Percentiles rank a stretch among this genome's conserved stretches.
These are phyloP conservation scores for Psilocybe cubensis DNA, from an alignment of 768 basidiomycete genomes.

Conservation along the genomic window DNA sequence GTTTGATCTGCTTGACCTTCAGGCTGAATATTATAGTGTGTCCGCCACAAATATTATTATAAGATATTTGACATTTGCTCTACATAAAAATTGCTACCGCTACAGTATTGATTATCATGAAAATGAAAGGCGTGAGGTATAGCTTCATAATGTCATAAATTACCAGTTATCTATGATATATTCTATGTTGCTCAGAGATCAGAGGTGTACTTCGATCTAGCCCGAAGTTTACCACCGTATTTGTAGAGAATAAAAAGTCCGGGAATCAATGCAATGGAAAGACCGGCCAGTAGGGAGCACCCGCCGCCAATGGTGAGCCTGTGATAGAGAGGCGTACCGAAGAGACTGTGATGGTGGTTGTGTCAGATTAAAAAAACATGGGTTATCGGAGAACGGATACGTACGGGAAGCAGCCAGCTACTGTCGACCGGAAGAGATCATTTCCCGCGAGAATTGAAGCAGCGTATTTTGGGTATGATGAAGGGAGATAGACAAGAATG, in stretches of 20 bases:
- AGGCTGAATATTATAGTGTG: too few species aligned
- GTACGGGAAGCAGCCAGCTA: constrained; percentile 4
- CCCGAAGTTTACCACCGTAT: not conserved
- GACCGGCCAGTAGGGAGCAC: not conserved
- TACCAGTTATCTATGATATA: too few species aligned
- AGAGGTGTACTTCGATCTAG: not conserved
- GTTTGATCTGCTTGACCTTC: too few species aligned
- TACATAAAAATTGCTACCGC: too few species aligned
- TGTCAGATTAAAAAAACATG: not conserved
- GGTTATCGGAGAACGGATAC: not conserved
- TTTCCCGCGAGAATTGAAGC: not conserved
- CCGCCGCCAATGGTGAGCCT: not conserved
- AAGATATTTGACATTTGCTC: too few species aligned
- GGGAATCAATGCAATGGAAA: not conserved
- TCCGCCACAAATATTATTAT: too few species aligned
- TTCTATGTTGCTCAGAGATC: not conserved
- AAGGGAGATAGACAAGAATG: not conserved
- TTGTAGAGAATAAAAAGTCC: not conserved
- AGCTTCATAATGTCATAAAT: too few species aligned
- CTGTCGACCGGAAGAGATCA: not conserved
- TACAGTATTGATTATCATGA: too few species aligned
- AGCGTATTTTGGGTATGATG: not conserved
- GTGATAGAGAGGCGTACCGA: not conserved
- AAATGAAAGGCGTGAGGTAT: too few species aligned
- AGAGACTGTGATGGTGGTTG: not conserved